Evolutionary conservation across 495 filamentous ascomycete genomes (phyloP).

Genomic region (Evansstolkia leycettana): DNA sequence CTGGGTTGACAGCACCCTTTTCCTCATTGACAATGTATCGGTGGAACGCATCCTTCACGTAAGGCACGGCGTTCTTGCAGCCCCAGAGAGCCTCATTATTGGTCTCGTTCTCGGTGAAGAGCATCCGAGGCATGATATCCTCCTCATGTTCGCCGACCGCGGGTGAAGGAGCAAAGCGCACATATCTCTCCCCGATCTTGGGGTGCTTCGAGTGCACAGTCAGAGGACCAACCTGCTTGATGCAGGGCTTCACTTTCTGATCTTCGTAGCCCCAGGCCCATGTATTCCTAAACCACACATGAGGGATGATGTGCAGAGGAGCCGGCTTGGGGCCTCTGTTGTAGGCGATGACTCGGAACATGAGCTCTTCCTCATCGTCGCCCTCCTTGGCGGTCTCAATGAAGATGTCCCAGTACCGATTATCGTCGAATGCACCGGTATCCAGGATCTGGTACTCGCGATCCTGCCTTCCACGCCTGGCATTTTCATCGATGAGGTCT

Average conservation of each 20-base stretch:
- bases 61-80: slow-evolving; percentile 63
- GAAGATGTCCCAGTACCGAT: slow-evolving; percentile 92
- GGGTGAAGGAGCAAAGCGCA: slow-evolving; percentile 81
- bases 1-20: slow-evolving; percentile 70
- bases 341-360: slow-evolving; percentile 93
- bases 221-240: slow-evolving; percentile 50
- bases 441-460: slow-evolving; percentile 87
- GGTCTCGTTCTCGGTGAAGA: slow-evolving; percentile 94
- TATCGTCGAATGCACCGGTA: slow-evolving; percentile 82
- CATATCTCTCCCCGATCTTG: slow-evolving; percentile 69
- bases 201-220: slow-evolving; percentile 61
- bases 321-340: slow-evolving; percentile 87
- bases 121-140: slow-evolving; percentile 68
- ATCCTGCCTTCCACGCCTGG: slow-evolving; percentile 56
- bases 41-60: slow-evolving; percentile 95
- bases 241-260: slow-evolving; percentile 59
- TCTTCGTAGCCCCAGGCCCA: slow-evolving; percentile 83
- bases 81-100: slow-evolving; percentile 69
- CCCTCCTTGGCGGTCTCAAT: slow-evolving; percentile 93
- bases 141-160: slow-evolving; percentile 63
- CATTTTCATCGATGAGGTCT: slow-evolving; percentile 73
- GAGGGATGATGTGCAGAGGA: slow-evolving; percentile 83
- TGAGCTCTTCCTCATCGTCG: slow-evolving; percentile 76
- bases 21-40: slow-evolving; percentile 73
- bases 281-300: slow-evolving; percentile 94